A percentile compares a stretch with the other conserved stretches of the same genome.
phyloP scores from a whole-genome alignment of 768 basidiomycete genomes.

The Leucogyrophana mollusca region DNA sequence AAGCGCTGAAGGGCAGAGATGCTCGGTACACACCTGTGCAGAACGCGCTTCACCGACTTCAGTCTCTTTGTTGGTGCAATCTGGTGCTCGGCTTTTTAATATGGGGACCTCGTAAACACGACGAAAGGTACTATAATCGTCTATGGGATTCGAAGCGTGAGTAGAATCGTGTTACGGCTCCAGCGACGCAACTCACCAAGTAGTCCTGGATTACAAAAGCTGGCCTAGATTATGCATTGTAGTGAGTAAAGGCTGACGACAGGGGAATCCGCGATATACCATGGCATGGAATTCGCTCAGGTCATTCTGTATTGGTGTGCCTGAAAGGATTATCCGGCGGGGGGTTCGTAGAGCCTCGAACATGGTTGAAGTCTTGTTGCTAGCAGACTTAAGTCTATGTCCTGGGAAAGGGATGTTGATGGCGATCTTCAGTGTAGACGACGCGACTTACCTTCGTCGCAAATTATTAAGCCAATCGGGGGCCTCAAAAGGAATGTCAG shows the following conservation, averaged over 20 bases:
- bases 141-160: conserved; percentile 33
- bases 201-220: conserved; percentile 93
- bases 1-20: not conserved
- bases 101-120: conserved; percentile 88
- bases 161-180: conserved; percentile 1
- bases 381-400: conserved; percentile 89
- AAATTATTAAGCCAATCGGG: conserved; percentile 92
- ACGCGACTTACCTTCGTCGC: conserved; percentile 76
- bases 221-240: conserved; percentile 49
- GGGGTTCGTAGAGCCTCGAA: conserved; percentile 76
- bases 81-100: conserved; percentile 78
- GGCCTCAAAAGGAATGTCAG: conserved; percentile 40
- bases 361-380: conserved; percentile 86
- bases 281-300: conserved; percentile 94
- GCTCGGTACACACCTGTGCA: conserved; percentile 55
- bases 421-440: too few relatives aligned
- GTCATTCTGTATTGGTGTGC: conserved; percentile 98
- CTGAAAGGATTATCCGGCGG: conserved; percentile 85
- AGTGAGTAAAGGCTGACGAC: not conserved
- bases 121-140: conserved; percentile 74
- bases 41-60: conserved; percentile 78
- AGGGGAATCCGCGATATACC: conserved; percentile 48
- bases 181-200: conserved; percentile 50
- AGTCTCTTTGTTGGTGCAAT: conserved; percentile 66
- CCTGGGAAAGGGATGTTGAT: conserved; percentile 42